A percentile compares a stretch with the other conserved stretches of the same genome.
Evolutionary conservation across 139 green algal genomes (phyloP).

Genomic region (Astrephomene gubernaculifera): DNA sequence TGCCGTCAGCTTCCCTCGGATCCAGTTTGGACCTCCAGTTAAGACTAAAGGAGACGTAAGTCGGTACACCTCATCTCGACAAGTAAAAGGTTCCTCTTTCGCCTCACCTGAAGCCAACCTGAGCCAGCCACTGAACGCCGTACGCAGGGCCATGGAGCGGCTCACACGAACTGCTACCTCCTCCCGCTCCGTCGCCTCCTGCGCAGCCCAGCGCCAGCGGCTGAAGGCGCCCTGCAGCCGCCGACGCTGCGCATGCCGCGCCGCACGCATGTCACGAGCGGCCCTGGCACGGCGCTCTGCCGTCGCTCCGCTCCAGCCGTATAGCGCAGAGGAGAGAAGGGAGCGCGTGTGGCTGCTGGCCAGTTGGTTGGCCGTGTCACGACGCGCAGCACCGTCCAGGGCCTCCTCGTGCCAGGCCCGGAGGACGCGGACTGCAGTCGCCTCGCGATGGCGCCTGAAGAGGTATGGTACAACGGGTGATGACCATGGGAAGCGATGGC

Average conservation of each 20-base stretch:
- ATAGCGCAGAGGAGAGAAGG: neutral
- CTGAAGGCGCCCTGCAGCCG: slow-evolving; percentile 29
- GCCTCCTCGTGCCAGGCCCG: slow-evolving; percentile 4
- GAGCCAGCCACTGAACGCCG: slow-evolving; percentile 31
- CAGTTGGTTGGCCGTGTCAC: neutral
- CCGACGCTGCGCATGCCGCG: neutral
- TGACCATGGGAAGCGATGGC: too few relatives aligned
- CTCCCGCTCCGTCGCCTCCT: slow-evolving; percentile 11
- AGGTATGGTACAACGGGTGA: too few relatives aligned
- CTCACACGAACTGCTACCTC: neutral
- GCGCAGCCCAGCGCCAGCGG: slow-evolving; percentile 20
- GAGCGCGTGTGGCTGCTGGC: neutral
- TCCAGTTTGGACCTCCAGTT: too few relatives aligned
- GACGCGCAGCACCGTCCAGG: neutral
- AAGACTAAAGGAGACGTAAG: too few relatives aligned
- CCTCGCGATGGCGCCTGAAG: too few relatives aligned
- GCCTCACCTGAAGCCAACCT: neutral
- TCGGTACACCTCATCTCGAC: too few relatives aligned
- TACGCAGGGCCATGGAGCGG: neutral
- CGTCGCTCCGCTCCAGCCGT: slow-evolving; percentile 9
- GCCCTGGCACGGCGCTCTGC: slow-evolving; percentile 7
- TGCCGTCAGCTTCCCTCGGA: too few relatives aligned
- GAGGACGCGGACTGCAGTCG: neutral
- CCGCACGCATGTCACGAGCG: neutral
- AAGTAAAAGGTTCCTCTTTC: too few relatives aligned